Conservation (phyloP, 495 filamentous ascomycete genomes). For the Evansstolkia leycettana region DNA sequence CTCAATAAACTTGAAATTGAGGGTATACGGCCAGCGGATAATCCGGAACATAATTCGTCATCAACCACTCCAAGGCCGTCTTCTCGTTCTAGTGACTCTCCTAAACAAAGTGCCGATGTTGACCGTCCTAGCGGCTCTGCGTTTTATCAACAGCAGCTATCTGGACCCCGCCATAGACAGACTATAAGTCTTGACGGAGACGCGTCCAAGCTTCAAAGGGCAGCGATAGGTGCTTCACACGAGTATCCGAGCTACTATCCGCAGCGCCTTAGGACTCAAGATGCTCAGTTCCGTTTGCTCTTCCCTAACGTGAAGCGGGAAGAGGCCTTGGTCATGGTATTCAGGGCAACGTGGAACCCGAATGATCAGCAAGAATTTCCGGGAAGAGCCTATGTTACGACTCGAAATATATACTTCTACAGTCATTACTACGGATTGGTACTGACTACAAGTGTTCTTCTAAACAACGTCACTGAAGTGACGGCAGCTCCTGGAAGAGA, state of each 20-base stretch:
- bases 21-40: constrained; percentile 29
- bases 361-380: constrained; percentile 73
- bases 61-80: constrained; percentile 9
- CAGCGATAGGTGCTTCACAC: constrained; percentile 29
- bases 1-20: constrained; percentile 53
- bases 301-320: constrained; percentile 67
- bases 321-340: constrained; percentile 72
- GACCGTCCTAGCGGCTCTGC: constrained; percentile 3
- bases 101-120: constrained; percentile 7
- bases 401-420: constrained; percentile 84
- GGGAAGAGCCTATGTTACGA: constrained; percentile 80
- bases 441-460: constrained; percentile 58
- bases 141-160: constrained; percentile 5
- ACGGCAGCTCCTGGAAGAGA: constrained; percentile 82
- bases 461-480: constrained; percentile 73
- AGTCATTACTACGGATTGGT: constrained; percentile 89
- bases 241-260: constrained; percentile 78
- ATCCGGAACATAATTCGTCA: constrained; percentile 21
- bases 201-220: constrained; percentile 30
- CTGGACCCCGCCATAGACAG: constrained; percentile 51
- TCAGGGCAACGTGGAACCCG: constrained; percentile 61
- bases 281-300: constrained; percentile 82
- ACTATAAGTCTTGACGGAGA: constrained; percentile 65
- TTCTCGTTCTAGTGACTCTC: constrained; percentile 19
- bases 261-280: constrained; percentile 68